Base-by-base conservation (phyloP, 169 alveolate genomes). In the Cryptosporidium ubiquitum region DNA sequence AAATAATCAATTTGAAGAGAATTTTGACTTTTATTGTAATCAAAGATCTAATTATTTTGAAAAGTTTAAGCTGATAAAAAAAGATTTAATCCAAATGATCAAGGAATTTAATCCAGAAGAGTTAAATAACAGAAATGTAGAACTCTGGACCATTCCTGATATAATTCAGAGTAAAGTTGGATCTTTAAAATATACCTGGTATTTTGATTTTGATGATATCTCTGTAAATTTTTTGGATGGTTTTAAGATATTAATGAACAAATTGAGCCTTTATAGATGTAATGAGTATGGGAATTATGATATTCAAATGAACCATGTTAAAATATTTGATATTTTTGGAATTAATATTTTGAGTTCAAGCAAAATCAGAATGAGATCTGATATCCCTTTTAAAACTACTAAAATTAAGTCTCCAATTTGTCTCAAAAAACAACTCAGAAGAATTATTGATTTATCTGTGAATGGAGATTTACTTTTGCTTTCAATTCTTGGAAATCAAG, bases 261-360 rank as follows among this genome's bases (percentile, higher is more conserved):
- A 42, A 37, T 64, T 79, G 5, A 79, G 89, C 20, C 55, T 79
- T 23, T 61, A 79, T 29, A 79, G 89, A 29, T 58, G 89, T n/a
- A 79, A 79, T 40, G 89, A 79, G 44, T 64, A 61, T 31, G 89
- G 89, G 3, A 79, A 79, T 64, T 79, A 61, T 47, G 89, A 79
- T 31, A 79, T 79, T 42, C 1, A n/a, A 26, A 60, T 79, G 23
- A 33, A 47, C 18, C 26, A 64, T 42, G 29, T 49, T 26, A 20
- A 26, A 5, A 44, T 79, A 37, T 58, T 44, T 37, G 73, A 79
- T 64, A 23, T 31, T 6, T 39, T 29, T 60, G 69, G 42, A 20
- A 61, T 58, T 5, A 40, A 61, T 5, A 61, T 58, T 29, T 3
- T 79, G 12, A 58, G 23, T 4, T 40, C 89, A 18, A 29, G 26